A percentile compares a stretch with the other conserved stretches of the same genome.
Evolutionary conservation across 768 basidiomycete genomes (phyloP).

Genomic region (Chiua virens): DNA sequence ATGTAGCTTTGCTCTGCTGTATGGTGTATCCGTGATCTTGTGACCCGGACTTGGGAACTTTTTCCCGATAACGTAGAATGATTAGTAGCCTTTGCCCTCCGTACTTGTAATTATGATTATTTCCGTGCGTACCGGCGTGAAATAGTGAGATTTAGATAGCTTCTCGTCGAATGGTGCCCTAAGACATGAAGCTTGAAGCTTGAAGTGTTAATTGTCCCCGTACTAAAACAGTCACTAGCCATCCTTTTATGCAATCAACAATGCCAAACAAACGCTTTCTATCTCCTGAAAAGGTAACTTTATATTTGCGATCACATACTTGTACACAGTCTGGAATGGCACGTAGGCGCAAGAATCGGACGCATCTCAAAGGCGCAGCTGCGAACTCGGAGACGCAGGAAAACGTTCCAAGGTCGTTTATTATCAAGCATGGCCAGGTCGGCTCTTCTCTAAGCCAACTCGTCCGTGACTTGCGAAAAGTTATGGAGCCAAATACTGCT

Average conservation of each 20-base stretch:
- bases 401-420: conserved; percentile 83
- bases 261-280: conserved; percentile 20
- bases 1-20: conserved; percentile 31
- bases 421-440: conserved; percentile 94
- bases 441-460: conserved; percentile 85
- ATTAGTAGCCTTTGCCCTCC: conserved; percentile 2
- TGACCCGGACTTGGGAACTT: conserved; percentile 4
- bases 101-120: conserved; percentile 9
- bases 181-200: too few relatives aligned
- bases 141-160: too few relatives aligned
- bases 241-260: too few relatives aligned
- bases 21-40: conserved; percentile 29
- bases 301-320: conserved; percentile 4
- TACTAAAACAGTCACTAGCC: too few relatives aligned
- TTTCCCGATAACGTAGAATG: conserved; percentile 12
- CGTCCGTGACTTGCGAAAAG: conserved; percentile 89
- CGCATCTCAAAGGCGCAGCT: conserved; percentile 67
- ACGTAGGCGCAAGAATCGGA: conserved; percentile 75
- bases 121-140: too few relatives aligned
- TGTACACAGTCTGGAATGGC: conserved; percentile 41
- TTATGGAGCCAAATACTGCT: conserved; percentile 98
- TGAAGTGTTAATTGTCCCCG: too few relatives aligned
- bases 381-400: conserved; percentile 35
- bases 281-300: conserved; percentile 23
- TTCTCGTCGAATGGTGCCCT: too few relatives aligned